These are phyloP conservation scores for Malassezia arunalokei DNA, from an alignment of 1,284 basidiomycete genomes.

Conservation along the genomic window DNA sequence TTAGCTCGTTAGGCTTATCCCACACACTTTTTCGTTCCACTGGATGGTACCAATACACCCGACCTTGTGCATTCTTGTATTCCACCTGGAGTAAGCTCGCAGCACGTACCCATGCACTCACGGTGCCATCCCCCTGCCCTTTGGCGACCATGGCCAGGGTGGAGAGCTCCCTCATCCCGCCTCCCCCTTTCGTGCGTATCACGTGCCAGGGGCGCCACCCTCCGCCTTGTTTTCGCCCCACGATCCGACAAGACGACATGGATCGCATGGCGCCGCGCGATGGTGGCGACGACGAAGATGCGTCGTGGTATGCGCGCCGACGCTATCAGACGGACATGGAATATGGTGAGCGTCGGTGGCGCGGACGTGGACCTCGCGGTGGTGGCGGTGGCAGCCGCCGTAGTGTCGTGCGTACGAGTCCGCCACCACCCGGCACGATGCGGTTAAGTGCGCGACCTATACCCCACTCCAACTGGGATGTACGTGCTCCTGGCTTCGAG, in stretches of 20 bases:
- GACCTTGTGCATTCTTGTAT: slow-evolving; percentile 33
- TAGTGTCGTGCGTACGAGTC: slow-evolving; percentile 66
- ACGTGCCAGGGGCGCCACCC: no score
- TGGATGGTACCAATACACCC: slow-evolving; percentile 41
- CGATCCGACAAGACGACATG: background rate
- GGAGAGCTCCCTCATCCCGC: no score
- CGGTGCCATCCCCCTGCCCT: no score
- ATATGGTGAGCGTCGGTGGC: slow-evolving; percentile 24
- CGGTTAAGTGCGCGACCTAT: slow-evolving; percentile 74
- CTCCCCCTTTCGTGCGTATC: no score
- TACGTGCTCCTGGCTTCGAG: slow-evolving; percentile 86
- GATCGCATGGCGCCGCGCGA: background rate
- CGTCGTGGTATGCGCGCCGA: background rate
- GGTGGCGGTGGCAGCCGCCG: slow-evolving; percentile 47
- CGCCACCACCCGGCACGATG: slow-evolving; percentile 72
- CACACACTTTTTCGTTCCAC: slow-evolving; percentile 37
- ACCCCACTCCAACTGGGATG: slow-evolving; percentile 86
- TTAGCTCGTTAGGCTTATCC: slow-evolving; percentile 44
- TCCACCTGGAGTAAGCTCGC: slow-evolving; percentile 20
- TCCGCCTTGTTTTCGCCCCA: no score
- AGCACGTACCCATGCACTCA: slow-evolving; percentile 8
- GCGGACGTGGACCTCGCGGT: slow-evolving; percentile 25
- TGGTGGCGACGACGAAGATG: background rate
- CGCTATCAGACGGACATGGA: background rate
- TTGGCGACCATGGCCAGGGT: no score